A percentile compares a stretch with the other conserved stretches of the same genome.
Evolutionary conservation across 257 asterid species (phyloP).

Genomic region (Solanum raphanifolium): DNA sequence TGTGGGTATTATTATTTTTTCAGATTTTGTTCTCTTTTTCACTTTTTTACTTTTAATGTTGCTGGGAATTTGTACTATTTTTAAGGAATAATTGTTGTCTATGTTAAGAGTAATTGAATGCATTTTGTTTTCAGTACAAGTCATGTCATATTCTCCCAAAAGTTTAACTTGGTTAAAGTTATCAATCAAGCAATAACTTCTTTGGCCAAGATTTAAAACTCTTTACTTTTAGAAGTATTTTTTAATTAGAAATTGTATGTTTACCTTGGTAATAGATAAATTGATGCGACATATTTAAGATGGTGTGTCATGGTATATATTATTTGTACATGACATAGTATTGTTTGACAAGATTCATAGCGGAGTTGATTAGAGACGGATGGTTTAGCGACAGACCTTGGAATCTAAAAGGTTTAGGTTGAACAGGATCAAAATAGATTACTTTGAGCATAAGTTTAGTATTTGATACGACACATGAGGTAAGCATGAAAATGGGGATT

Average conservation of each 20-base stretch:
- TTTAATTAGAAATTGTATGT: neutral
- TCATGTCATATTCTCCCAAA: neutral
- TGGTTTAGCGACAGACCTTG: fast-evolving
- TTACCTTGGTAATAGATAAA: neutral
- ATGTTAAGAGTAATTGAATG: neutral
- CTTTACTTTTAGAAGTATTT: neutral
- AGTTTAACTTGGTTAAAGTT: neutral
- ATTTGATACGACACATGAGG: neutral
- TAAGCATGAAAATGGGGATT: neutral
- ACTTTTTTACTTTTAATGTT: neutral
- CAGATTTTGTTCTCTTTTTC: neutral
- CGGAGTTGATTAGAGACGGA: neutral
- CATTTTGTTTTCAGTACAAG: neutral
- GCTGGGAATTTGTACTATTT: neutral
- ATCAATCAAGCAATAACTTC: neutral
- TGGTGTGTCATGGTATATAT: no score
- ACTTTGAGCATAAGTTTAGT: neutral
- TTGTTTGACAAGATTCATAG: neutral
- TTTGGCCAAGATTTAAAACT: neutral
- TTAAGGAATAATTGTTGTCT: neutral
- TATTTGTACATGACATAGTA: neutral
- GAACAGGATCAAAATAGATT: neutral
- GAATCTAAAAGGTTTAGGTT: neutral
- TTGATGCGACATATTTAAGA: neutral
- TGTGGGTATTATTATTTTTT: neutral